Conservation (phyloP, 2,329 filamentous ascomycete species). For the Stachybotrys chartarum region DNA sequence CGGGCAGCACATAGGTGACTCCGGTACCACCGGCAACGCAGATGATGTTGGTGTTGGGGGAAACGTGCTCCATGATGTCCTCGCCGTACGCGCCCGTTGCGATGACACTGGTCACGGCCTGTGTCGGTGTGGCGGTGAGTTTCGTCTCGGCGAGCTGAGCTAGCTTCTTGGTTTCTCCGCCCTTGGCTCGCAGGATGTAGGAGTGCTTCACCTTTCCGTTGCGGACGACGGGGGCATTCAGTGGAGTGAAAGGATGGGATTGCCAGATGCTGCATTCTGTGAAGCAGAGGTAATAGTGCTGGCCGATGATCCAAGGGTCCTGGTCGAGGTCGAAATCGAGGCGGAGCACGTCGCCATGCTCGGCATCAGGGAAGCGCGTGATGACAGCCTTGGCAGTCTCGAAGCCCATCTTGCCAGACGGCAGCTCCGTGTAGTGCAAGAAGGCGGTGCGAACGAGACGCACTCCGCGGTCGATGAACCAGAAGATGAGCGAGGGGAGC, state of each 20-base stretch:
- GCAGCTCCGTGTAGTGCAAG: conserved; percentile 51
- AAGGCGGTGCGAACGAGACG: conserved; percentile 51
- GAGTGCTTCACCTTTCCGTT: conserved; percentile 38
- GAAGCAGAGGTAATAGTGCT: conserved; percentile 68
- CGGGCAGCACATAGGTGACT: conserved; percentile 30
- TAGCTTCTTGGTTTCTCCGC: conserved; percentile 52
- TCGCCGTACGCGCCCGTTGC: conserved; percentile 59
- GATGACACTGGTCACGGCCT: conserved; percentile 44
- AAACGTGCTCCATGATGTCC: conserved; percentile 33
- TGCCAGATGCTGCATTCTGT: conserved; percentile 62
- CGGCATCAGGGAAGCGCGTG: conserved; percentile 42
- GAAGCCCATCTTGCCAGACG: conserved; percentile 42
- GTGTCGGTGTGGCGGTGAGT: conserved; percentile 14
- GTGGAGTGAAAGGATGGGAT: conserved; percentile 63
- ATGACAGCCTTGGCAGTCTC: conserved; percentile 38
- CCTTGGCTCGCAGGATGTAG: conserved; percentile 51
- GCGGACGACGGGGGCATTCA: conserved; percentile 41
- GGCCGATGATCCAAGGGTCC: conserved; percentile 55
- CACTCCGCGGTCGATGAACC: conserved; percentile 55
- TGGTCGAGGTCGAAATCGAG: conserved; percentile 59
- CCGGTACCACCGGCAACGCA: conserved; percentile 33
- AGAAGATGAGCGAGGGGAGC: conserved; percentile 57
- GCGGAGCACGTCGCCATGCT: conserved; percentile 56
- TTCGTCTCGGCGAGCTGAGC: conserved; percentile 35
- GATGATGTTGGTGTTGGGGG: conserved; percentile 29